Conservation (phyloP, 768 basidiomycete genomes). For the Cubamyces sp. region DNA sequence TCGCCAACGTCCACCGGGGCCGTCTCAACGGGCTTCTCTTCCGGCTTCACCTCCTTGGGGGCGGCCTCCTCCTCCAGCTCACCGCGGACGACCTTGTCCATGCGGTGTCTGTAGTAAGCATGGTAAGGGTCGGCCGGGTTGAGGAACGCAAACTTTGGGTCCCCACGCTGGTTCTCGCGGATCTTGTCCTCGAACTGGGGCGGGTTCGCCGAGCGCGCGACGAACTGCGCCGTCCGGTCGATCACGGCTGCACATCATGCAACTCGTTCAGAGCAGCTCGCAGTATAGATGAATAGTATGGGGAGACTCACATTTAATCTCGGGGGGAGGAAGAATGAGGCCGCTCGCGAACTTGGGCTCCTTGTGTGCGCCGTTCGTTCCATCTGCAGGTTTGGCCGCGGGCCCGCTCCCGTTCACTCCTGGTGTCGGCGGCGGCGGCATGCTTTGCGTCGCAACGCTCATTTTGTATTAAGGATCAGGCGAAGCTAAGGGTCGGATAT, state of each 20-base stretch:
- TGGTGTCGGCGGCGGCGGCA: conserved; percentile 32
- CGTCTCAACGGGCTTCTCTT: conserved; percentile 40
- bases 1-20: conserved; percentile 61
- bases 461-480: conserved; percentile 28
- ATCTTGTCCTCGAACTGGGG: conserved; percentile 96
- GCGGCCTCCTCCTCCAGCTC: conserved; percentile 67
- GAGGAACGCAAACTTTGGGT: conserved; percentile 98
- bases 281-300: not conserved
- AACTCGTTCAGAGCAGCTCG: conserved; percentile 12
- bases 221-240: conserved; percentile 90
- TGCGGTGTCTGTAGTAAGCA: conserved; percentile 94
- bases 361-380: conserved; percentile 40
- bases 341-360: conserved; percentile 67
- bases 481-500: conserved; percentile 28
- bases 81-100: conserved; percentile 81
- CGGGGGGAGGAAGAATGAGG: conserved; percentile 94
- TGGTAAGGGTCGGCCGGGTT: conserved; percentile 97
- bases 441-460: conserved; percentile 52
- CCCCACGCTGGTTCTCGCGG: conserved; percentile 92
- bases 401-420: conserved; percentile 47
- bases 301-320: conserved; percentile 79
- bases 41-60: conserved; percentile 39
- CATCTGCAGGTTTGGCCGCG: conserved; percentile 45
- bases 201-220: conserved; percentile 93
- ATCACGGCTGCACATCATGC: conserved; percentile 70